Base-by-base conservation (phyloP, 2,329 filamentous ascomycete genomes). In the Colletotrichum caudatum region DNA sequence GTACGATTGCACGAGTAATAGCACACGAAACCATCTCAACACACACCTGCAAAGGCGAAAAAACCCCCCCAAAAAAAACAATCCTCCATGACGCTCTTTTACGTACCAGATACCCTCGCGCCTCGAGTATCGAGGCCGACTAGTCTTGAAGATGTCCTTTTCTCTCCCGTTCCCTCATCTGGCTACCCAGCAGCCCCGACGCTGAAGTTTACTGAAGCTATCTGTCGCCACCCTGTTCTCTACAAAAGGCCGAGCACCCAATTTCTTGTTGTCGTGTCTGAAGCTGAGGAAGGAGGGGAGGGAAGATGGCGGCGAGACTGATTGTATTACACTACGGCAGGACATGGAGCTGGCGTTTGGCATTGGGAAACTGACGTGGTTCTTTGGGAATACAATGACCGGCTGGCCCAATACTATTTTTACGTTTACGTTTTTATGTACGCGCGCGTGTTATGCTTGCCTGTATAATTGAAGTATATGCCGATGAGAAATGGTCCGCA, bases 71-170 rank as follows among this genome's bases (percentile, higher is more conserved):
- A 29, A 29, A 3, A 3, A 29, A 46, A 46, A 7, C 39, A 64
- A 44, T 33, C 44, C 14, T 29, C 35, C 54, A 62, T 16, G 53
- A 68, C 71, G 44, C 68, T 72, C 68, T 68, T 64, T 73, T 64
- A 68, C 50, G 59, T 58, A 71, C 35, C 64, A 71, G 71, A 73
- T 73, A 73, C 71, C 71, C 68, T 72, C 68, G 63, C 60, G 69
- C 66, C 65, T 64, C 54, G 62, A 53, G 23, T 46, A 37, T 73
- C 44, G 62, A 18, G 58, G 66, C 57, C 70, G 66, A 62, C 53
- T 48, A 54, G 62, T 73, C 66, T 35, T 37, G 56, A 69, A 46
- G 33, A 39, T 26, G 56, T 63, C 77, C 77, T 79, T 58, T 65
- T 50, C 68, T 54, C 35, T 33, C 54, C 61, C 39, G 29, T 48